Evolutionary conservation across 805 yeast genomes (phyloP).

Genomic region (Ogataea saltuana): DNA sequence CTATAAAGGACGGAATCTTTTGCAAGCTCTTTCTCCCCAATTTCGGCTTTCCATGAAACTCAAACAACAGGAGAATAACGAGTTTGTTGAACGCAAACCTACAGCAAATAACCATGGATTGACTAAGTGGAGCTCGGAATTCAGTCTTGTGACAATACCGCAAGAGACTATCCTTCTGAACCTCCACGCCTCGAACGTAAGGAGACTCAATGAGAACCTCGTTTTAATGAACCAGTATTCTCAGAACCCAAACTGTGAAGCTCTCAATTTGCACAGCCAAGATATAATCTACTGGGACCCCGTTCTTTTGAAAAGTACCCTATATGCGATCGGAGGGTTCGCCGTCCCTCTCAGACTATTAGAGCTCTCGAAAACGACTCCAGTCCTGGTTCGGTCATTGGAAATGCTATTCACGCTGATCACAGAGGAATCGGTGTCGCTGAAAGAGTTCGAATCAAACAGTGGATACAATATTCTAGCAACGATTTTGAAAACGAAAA

Average conservation of each 20-base stretch:
- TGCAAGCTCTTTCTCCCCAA: constrained; percentile 41
- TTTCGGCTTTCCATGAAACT: constrained; percentile 30
- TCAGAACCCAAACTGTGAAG: no score
- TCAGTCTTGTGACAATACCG: constrained; percentile 2
- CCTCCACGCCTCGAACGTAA: constrained; percentile 24
- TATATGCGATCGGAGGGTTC: constrained; percentile 54
- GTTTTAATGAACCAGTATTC: no score
- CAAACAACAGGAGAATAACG: constrained; percentile 23
- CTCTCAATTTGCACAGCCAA: not conserved
- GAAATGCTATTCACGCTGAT: constrained; percentile 45
- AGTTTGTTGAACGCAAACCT: constrained; percentile 4
- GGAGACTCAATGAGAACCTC: no score
- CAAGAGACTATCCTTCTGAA: constrained; percentile 19
- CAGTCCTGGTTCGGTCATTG: constrained; percentile 37
- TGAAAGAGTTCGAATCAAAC: constrained; percentile 57
- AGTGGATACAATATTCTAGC: constrained; percentile 63
- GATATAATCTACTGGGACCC: constrained; percentile 22
- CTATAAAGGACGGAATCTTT: constrained; percentile 40
- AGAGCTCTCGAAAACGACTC: constrained; percentile 43
- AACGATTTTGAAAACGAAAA: constrained; percentile 52
- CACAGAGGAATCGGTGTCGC: constrained; percentile 49
- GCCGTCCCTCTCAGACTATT: constrained; percentile 46
- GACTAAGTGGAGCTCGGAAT: not conserved
- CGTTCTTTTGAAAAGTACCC: constrained; percentile 6
- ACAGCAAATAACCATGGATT: not conserved